A percentile compares a stretch with the other conserved stretches of the same genome.
Evolutionary conservation across 805 yeast species (phyloP).

Genomic region (Lachancea mirantina): DNA sequence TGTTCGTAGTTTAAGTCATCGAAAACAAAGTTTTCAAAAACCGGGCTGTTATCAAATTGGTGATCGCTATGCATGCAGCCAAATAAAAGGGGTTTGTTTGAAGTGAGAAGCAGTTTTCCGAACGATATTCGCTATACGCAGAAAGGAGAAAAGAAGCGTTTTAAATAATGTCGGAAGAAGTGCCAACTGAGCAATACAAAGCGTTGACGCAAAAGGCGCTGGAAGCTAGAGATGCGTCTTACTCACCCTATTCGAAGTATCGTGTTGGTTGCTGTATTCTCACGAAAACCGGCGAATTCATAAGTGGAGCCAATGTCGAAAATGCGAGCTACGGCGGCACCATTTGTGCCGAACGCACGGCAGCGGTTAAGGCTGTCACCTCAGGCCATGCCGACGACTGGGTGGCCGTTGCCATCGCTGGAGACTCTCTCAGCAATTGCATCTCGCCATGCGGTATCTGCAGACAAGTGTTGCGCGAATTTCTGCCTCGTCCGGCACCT

Average conservation of each 20-base stretch:
- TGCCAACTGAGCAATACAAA: constrained; percentile 22
- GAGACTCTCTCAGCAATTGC: constrained; percentile 37
- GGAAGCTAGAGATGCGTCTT: constrained; percentile 37
- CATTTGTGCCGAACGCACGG: constrained; percentile 71
- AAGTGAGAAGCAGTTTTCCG: too few species aligned
- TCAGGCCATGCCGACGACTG: constrained; percentile 20
- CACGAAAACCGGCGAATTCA: constrained; percentile 40
- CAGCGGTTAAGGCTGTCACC: constrained; percentile 50
- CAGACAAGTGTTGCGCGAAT: constrained; percentile 83
- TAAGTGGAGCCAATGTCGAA: constrained; percentile 83
- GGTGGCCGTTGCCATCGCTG: constrained; percentile 23
- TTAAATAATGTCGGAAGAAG: too few species aligned
- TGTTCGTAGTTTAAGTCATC: too few species aligned
- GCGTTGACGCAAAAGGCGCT: constrained; percentile 26
- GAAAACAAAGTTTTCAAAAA: too few species aligned
- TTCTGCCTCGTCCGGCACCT: constrained; percentile 45
- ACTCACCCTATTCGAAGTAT: constrained; percentile 43
- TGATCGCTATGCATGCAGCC: too few species aligned
- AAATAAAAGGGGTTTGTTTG: too few species aligned
- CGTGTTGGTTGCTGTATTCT: constrained; percentile 74
- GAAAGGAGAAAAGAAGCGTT: too few species aligned
- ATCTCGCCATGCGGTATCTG: constrained; percentile 94
- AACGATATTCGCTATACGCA: too few species aligned
- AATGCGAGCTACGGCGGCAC: constrained; percentile 84
- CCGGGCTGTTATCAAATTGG: too few species aligned